These are phyloP conservation scores for Saturnispora galanensis DNA, from an alignment of 805 yeast genomes.

Conservation along the genomic window DNA sequence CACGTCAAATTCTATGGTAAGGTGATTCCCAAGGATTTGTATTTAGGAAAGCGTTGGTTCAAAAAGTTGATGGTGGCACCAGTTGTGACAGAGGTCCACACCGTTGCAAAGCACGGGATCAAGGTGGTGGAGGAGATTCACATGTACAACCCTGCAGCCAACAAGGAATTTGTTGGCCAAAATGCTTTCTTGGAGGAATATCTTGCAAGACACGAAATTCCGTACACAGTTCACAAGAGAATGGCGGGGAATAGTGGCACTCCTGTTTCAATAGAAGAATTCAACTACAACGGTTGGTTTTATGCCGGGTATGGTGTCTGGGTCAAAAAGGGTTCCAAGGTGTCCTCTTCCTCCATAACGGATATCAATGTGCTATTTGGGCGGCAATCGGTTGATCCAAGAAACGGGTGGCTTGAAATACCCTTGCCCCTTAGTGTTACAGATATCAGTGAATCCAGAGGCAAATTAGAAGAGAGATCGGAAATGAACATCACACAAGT, in stretches of 20 bases:
- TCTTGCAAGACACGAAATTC: conserved; percentile 2
- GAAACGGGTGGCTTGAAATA: conserved; percentile 50
- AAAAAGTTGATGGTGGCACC: background rate
- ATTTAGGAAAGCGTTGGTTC: conserved; percentile 3
- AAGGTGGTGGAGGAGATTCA: conserved; percentile 6
- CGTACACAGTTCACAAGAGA: conserved; percentile 4
- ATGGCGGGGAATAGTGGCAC: conserved; percentile 4
- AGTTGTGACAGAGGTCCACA: conserved; percentile 4
- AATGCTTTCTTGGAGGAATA: background rate
- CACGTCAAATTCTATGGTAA: conserved; percentile 5
- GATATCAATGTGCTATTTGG: conserved; percentile 69
- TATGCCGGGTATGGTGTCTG: conserved; percentile 39
- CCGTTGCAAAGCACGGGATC: conserved; percentile 5
- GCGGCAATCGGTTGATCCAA: conserved; percentile 61
- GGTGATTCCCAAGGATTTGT: conserved; percentile 3
- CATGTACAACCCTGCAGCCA: conserved; percentile 1
- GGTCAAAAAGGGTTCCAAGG: conserved; percentile 41
- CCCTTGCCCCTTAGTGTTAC: conserved; percentile 9
- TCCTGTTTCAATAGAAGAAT: background rate
- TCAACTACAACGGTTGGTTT: conserved; percentile 9
- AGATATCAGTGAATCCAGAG: background rate
- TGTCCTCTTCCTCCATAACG: conserved; percentile 32
- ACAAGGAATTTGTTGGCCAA: background rate
- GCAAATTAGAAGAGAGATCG: conserved; percentile 4
- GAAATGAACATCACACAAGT: background rate